Evolutionary conservation across 805 yeast species (phyloP), one percentile per base, ranked within the genome.

Genomic region (Candida pseudoglaebosa): DNA sequence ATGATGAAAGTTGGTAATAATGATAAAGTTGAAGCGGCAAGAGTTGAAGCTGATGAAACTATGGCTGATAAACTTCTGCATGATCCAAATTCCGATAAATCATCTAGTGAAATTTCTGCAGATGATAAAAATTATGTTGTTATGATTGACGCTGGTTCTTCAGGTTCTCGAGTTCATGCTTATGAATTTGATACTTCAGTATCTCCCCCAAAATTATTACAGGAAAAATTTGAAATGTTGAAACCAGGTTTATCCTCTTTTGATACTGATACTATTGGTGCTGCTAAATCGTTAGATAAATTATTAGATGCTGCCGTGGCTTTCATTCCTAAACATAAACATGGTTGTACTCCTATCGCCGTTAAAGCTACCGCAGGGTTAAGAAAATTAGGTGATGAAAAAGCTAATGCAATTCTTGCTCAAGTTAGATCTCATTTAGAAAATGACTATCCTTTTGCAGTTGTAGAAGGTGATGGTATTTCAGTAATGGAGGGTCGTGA

Each of bases 321-420:
- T 24, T 63, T 79, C 12, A 86, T 93, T 38, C 99, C 99, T 24
- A 71, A 73, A 44, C 73, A 73, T 31, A 68, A 74, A 54, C 88
- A 80, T 53, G 62, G 70, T 0, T 93, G 98, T 66, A 81, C 98
- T 2, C 99, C 98, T 5, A 77, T 93, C 34, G 95, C 97, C 1
- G 96, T 93, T 32, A 91, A 90, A 68, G 99, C 99, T 38, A 93
- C 99, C 35, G 99, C 99, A 20, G 99, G 99, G 28, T 75, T 93
- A 56, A 79, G 99, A 63, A 59, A 84, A 46, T 70, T 90, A 38
- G 98, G 99, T 40, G 78, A 76, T 37, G 82, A 73, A 36, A 84
- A 84, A 59, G 74, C 95, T 4, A 62, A 62, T 18, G 78, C 75
- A 32, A 93, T 93, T 40, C 71, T 93, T 52, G 70, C 66, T 5